These are phyloP conservation scores for Teratosphaeria zuluensis DNA, from an alignment of 2,329 filamentous ascomycete genomes.

Conservation along the genomic window DNA sequence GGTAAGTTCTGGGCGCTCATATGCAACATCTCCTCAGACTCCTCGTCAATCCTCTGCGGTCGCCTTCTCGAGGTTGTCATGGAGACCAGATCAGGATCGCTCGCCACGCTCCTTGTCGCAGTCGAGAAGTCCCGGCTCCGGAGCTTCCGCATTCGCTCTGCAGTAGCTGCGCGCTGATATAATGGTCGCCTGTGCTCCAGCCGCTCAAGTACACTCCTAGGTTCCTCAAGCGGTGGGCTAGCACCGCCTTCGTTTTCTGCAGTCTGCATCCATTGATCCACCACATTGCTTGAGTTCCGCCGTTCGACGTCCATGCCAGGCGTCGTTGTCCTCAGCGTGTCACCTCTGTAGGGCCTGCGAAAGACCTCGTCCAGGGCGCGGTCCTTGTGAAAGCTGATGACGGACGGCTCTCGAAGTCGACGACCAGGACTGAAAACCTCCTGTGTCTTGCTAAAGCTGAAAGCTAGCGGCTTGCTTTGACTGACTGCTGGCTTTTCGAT, in stretches of 20 bases:
- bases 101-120: constrained; percentile 44
- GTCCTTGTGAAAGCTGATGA: constrained; percentile 83
- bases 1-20: constrained; percentile 35
- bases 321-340: constrained; percentile 47
- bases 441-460: constrained; percentile 19
- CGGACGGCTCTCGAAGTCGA: constrained; percentile 62
- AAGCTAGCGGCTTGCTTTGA: constrained; percentile 22
- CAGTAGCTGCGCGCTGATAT: constrained; percentile 42
- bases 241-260: constrained; percentile 47
- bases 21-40: constrained; percentile 26
- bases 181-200: constrained; percentile 46
- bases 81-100: constrained; percentile 42
- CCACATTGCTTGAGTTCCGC: constrained; percentile 67
- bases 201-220: constrained; percentile 47
- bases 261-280: constrained; percentile 81
- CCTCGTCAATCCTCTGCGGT: constrained; percentile 37
- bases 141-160: constrained; percentile 18
- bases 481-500: constrained; percentile 53
- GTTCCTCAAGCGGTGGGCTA: constrained; percentile 51
- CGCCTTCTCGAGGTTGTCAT: constrained; percentile 28
- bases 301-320: constrained; percentile 41
- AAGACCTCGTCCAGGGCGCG: constrained; percentile 88
- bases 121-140: constrained; percentile 40
- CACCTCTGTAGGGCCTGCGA: constrained; percentile 53
- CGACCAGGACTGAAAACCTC: constrained; percentile 61